A percentile compares a stretch with the other conserved stretches of the same genome.
Conservation (phyloP, 2,329 filamentous ascomycete genomes). For the Colletotrichum musae region DNA sequence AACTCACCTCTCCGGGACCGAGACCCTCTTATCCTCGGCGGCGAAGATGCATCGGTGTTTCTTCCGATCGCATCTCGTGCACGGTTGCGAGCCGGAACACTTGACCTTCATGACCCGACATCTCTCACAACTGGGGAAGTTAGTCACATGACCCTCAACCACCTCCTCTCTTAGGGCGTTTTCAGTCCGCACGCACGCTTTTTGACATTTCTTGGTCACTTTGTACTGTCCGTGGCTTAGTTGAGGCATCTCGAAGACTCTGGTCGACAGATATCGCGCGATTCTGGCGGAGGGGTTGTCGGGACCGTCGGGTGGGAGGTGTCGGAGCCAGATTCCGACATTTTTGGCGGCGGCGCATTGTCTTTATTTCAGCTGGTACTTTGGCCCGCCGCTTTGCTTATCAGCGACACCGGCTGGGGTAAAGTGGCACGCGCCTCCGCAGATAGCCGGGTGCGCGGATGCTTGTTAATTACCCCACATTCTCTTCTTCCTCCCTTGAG, state of each 20-base stretch:
- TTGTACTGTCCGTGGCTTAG: slow-evolving; percentile 40
- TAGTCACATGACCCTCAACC: slow-evolving; percentile 11
- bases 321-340: slow-evolving; percentile 35
- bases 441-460: slow-evolving; percentile 9
- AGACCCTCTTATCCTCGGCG: slow-evolving; percentile 43
- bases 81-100: slow-evolving; percentile 44
- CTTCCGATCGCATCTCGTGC: slow-evolving; percentile 42
- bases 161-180: not conserved
- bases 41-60: slow-evolving; percentile 44
- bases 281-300: not conserved
- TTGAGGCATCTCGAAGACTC: slow-evolving; percentile 35
- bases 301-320: slow-evolving; percentile 7
- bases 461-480: slow-evolving; percentile 20
- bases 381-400: slow-evolving; percentile 27
- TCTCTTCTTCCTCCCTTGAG: slow-evolving; percentile 3
- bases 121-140: slow-evolving; percentile 43
- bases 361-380: slow-evolving; percentile 26
- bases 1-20: slow-evolving; percentile 44
- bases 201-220: slow-evolving; percentile 42
- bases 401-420: slow-evolving; percentile 28
- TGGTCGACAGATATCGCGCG: not conserved
- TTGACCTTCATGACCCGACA: slow-evolving; percentile 45
- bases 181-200: slow-evolving; percentile 37
- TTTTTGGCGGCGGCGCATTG: slow-evolving; percentile 12
- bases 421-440: slow-evolving; percentile 13